Percentiles rank a stretch among this genome's conserved stretches.
phyloP scores from a whole-genome alignment of 2,329 filamentous ascomycete genomes.

The Xylariaceae sp. region DNA sequence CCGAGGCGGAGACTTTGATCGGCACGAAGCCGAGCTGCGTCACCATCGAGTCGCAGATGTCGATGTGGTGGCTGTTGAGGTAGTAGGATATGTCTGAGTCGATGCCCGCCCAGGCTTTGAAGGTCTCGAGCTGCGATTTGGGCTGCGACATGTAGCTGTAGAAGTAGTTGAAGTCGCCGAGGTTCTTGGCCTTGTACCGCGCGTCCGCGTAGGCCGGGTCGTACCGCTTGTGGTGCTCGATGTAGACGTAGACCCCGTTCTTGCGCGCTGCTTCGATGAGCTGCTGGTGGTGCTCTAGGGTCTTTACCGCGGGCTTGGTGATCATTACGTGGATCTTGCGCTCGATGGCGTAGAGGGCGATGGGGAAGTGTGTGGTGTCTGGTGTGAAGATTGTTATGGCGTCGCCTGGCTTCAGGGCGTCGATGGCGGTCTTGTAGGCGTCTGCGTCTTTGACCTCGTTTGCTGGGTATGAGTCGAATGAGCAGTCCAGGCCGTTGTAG shows the following conservation, averaged over 20 bases:
- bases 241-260: conserved; percentile 81
- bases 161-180: conserved; percentile 98
- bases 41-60: conserved; percentile 91
- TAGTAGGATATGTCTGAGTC: conserved; percentile 96
- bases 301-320: conserved; percentile 91
- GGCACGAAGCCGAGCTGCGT: conserved; percentile 69
- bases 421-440: conserved; percentile 85
- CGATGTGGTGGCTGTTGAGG: conserved; percentile 91
- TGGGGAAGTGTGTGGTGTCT: conserved; percentile 88
- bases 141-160: conserved; percentile 96
- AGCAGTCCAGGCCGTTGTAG: conserved; percentile 86
- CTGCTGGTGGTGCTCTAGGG: conserved; percentile 73
- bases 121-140: conserved; percentile 88
- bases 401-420: conserved; percentile 74
- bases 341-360: conserved; percentile 88
- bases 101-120: conserved; percentile 89
- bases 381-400: conserved; percentile 97
- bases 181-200: conserved; percentile 66
- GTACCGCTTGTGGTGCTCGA: conserved; percentile 96
- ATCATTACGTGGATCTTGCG: conserved; percentile 85
- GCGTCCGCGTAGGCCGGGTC: conserved; percentile 92
- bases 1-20: conserved; percentile 73
- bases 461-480: conserved; percentile 78
- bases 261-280: conserved; percentile 71
- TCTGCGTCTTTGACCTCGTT: conserved; percentile 72